Conservation (phyloP, 345 rosid species). For the Punica granatum region DNA sequence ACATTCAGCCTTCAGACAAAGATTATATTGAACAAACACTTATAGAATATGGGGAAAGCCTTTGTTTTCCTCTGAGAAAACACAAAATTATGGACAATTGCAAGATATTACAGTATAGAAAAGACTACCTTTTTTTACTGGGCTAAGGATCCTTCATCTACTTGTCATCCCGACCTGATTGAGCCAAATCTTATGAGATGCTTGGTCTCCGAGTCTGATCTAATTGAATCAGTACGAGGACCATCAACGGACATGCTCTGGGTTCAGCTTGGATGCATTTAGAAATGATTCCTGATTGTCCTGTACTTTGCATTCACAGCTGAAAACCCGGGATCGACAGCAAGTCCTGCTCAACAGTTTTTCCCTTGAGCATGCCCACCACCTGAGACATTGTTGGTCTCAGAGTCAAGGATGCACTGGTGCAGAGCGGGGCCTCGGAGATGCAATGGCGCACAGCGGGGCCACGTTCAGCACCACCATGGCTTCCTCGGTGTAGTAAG, state of each 20-base stretch:
- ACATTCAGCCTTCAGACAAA: background rate
- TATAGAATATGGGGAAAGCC: too few relatives aligned
- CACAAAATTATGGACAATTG: background rate
- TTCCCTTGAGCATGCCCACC: conserved; percentile 74
- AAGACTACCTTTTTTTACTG: background rate
- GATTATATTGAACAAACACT: too few relatives aligned
- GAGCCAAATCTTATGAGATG: conserved; percentile 21
- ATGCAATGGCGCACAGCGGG: conserved; percentile 59
- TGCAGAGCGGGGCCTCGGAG: too few relatives aligned
- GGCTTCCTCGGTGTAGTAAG: conserved; percentile 62
- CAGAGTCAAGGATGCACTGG: conserved; percentile 72
- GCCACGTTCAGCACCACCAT: conserved; percentile 72
- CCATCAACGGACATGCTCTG: conserved; percentile 34
- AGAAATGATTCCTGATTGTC: conserved; percentile 70
- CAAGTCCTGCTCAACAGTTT: conserved; percentile 58
- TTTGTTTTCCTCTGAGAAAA: too few relatives aligned
- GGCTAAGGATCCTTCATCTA: background rate
- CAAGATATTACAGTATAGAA: background rate
- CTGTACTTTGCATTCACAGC: conserved; percentile 51
- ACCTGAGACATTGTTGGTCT: conserved; percentile 90
- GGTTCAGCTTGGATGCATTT: conserved; percentile 58
- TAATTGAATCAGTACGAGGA: conserved; percentile 18
- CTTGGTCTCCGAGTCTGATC: background rate
- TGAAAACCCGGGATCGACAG: conserved; percentile 68
- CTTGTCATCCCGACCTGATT: background rate